phyloP scores from a whole-genome alignment of 2,329 filamentous ascomycete genomes.

The Stachybotrys chartarum region DNA sequence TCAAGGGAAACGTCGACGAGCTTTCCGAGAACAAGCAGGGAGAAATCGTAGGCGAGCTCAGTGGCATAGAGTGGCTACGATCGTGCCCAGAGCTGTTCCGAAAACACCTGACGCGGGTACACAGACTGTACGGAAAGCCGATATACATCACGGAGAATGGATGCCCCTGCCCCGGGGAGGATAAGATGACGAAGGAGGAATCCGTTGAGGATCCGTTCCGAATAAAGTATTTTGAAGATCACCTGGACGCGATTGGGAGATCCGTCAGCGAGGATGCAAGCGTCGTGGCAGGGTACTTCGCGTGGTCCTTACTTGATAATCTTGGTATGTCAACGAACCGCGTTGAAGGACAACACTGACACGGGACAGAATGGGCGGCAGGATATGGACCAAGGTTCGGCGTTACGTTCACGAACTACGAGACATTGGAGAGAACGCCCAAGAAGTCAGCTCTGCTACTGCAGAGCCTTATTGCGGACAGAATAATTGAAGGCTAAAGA shows the following conservation, averaged over 20 bases:
- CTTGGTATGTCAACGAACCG: not conserved
- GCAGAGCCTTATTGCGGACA: not conserved
- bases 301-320: not conserved
- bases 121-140: slow-evolving; percentile 16
- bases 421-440: not conserved
- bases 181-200: slow-evolving; percentile 24
- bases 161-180: slow-evolving; percentile 26
- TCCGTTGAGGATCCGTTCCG: slow-evolving; percentile 28
- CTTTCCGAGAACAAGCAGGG: slow-evolving; percentile 22
- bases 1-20: slow-evolving; percentile 24
- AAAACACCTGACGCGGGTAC: slow-evolving; percentile 19
- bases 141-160: slow-evolving; percentile 24
- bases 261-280: slow-evolving; percentile 7
- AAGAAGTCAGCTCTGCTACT: not conserved
- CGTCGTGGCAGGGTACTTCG: not conserved
- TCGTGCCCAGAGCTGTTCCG: slow-evolving; percentile 12
- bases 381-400: not conserved
- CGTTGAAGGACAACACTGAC: not conserved
- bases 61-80: slow-evolving; percentile 25
- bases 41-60: slow-evolving; percentile 18
- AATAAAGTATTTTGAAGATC: slow-evolving; percentile 27
- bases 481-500: not conserved
- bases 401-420: not conserved
- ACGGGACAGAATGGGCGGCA: not conserved
- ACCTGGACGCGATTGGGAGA: slow-evolving; percentile 27